These are phyloP conservation scores for Podila clonocystis DNA, from an alignment of 192 early-diverging fungal genomes.

Conservation along the genomic window DNA sequence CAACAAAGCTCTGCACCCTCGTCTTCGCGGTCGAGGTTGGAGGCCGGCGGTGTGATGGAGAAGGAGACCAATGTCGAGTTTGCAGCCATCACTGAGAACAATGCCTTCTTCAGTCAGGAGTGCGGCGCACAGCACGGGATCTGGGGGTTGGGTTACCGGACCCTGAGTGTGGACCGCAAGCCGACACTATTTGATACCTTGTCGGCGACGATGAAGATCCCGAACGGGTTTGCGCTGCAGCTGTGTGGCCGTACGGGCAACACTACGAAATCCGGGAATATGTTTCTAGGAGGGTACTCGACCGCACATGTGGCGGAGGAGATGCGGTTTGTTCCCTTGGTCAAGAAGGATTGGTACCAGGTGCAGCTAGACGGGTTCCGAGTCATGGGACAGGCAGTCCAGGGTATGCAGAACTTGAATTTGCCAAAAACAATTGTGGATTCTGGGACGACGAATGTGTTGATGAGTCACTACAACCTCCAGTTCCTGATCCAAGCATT, in stretches of 20 bases:
- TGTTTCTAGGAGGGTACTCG: conserved; percentile 45
- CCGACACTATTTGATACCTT: conserved; percentile 39
- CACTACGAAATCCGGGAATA: conserved; percentile 40
- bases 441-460: conserved; percentile 44
- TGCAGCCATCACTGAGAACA: conserved; percentile 42
- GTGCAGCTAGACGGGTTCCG: conserved; percentile 45
- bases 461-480: conserved; percentile 47
- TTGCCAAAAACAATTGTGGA: conserved; percentile 44
- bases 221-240: conserved; percentile 45
- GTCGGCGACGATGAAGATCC: conserved; percentile 46
- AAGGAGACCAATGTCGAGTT: conserved; percentile 48
- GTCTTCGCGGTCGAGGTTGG: neutral
- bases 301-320: conserved; percentile 22
- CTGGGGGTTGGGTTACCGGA: conserved; percentile 36
- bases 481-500: conserved; percentile 39
- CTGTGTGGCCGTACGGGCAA: conserved; percentile 31
- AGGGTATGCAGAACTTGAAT: conserved; percentile 46
- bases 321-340: conserved; percentile 42
- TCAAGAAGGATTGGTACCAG: conserved; percentile 46
- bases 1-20: neutral
- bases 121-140: conserved; percentile 46
- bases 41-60: conserved; percentile 22
- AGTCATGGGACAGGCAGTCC: conserved; percentile 28
- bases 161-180: conserved; percentile 27
- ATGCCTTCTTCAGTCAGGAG: conserved; percentile 34